These are phyloP conservation scores for Suillus discolor DNA, from an alignment of 768 basidiomycete species.

Conservation along the genomic window DNA sequence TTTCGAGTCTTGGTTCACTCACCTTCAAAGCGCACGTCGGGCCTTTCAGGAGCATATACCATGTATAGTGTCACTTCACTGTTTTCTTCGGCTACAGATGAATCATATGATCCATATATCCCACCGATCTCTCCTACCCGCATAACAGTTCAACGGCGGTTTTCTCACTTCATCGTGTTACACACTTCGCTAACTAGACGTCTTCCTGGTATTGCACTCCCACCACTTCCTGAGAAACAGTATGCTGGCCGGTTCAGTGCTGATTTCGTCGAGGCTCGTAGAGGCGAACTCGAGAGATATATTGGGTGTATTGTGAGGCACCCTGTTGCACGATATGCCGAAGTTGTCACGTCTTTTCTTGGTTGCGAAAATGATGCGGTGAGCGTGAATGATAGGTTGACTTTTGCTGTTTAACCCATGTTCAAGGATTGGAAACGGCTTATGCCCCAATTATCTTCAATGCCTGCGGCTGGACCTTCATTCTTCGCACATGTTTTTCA, in stretches of 20 bases:
- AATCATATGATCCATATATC: constrained; percentile 19
- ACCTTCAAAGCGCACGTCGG: constrained; percentile 69
- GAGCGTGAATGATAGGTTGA: constrained; percentile 29
- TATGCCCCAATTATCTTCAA: constrained; percentile 59
- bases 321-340: constrained; percentile 76
- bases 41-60: constrained; percentile 71
- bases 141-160: constrained; percentile 79
- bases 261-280: constrained; percentile 81
- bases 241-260: constrained; percentile 79
- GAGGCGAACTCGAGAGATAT: constrained; percentile 83
- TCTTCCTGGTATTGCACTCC: constrained; percentile 76
- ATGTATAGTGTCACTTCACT: constrained; percentile 75
- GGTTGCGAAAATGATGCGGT: constrained; percentile 76
- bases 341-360: constrained; percentile 80
- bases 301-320: constrained; percentile 70
- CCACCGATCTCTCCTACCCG: constrained; percentile 44
- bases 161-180: constrained; percentile 81
- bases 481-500: constrained; percentile 84
- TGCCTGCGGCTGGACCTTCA: constrained; percentile 68
- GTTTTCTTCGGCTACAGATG: constrained; percentile 41
- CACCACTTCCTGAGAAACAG: constrained; percentile 84
- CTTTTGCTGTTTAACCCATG: constrained; percentile 11
- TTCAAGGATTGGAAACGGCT: constrained; percentile 71
- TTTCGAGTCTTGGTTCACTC: constrained; percentile 81
- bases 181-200: constrained; percentile 69